Percentiles rank a stretch among this genome's conserved stretches.
Evolutionary conservation across 495 filamentous ascomycete species (phyloP).

Genomic region (Aspergillus cavernicola): DNA sequence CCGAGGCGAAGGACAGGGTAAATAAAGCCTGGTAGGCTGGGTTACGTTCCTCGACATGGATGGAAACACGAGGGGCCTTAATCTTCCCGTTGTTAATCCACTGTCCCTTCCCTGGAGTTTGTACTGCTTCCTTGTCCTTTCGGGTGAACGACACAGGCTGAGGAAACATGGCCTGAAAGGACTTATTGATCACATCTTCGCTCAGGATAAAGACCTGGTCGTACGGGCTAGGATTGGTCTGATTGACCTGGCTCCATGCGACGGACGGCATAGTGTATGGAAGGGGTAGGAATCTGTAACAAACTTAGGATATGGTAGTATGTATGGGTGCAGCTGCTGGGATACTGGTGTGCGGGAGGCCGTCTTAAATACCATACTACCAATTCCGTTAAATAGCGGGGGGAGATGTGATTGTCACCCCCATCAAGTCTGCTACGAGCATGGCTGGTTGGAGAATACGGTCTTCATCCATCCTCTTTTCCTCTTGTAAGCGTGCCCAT

Average conservation of each 20-base stretch:
- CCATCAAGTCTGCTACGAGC: too few relatives aligned
- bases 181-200: background rate
- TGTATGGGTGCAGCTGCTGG: too few relatives aligned
- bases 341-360: too few relatives aligned
- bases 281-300: too few relatives aligned
- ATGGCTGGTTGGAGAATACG: too few relatives aligned
- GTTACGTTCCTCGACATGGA: background rate
- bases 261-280: background rate
- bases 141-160: background rate
- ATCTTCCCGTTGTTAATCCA: background rate
- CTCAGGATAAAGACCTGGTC: conserved; percentile 4
- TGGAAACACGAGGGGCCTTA: background rate
- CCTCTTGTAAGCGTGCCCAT: too few relatives aligned
- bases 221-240: conserved; percentile 2
- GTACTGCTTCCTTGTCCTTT: background rate
- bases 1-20: background rate
- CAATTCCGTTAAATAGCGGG: too few relatives aligned
- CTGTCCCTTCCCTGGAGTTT: background rate
- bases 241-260: conserved; percentile 2
- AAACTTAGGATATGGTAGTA: too few relatives aligned
- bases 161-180: background rate
- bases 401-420: too few relatives aligned
- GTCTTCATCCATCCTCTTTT: too few relatives aligned
- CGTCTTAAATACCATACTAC: too few relatives aligned
- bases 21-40: background rate